Percentiles rank a stretch among this genome's conserved stretches.
phyloP scores from a whole-genome alignment of 2,329 filamentous ascomycete genomes.

The Fusarium sp. region DNA sequence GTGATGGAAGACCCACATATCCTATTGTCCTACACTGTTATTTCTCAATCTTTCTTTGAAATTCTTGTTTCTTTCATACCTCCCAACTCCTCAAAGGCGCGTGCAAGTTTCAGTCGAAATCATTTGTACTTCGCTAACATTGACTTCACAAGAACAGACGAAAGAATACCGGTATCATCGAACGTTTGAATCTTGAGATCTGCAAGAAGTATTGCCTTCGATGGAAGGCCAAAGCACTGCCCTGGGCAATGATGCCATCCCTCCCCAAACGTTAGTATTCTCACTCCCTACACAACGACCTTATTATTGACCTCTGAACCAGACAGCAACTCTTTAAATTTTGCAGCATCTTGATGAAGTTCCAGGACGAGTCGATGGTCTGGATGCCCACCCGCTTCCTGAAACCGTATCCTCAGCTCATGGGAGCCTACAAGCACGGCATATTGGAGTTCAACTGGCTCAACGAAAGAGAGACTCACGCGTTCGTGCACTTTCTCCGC shows the following conservation, averaged over 20 bases:
- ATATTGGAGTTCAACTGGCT: background rate
- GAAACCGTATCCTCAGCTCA: background rate
- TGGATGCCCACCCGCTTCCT: background rate
- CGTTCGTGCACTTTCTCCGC: background rate
- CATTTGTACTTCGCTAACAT: background rate
- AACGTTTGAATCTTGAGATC: too few species aligned
- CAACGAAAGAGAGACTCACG: background rate
- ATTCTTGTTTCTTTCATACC: background rate
- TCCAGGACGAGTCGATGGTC: background rate
- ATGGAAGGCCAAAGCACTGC: too few species aligned
- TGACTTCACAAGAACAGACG: background rate
- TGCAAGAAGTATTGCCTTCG: background rate
- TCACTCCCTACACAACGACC: background rate
- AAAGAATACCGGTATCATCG: fast-evolving
- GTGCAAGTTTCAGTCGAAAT: too few species aligned
- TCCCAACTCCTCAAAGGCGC: background rate
- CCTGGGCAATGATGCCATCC: background rate
- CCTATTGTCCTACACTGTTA: background rate
- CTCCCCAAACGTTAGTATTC: background rate
- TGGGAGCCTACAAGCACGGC: background rate
- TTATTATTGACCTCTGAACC: background rate
- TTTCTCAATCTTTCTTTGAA: background rate
- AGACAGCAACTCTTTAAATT: background rate
- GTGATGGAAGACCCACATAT: background rate
- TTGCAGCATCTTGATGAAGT: background rate